Base-by-base conservation (phyloP, 23 red algal species). In the Rhodosorus marinus region DNA sequence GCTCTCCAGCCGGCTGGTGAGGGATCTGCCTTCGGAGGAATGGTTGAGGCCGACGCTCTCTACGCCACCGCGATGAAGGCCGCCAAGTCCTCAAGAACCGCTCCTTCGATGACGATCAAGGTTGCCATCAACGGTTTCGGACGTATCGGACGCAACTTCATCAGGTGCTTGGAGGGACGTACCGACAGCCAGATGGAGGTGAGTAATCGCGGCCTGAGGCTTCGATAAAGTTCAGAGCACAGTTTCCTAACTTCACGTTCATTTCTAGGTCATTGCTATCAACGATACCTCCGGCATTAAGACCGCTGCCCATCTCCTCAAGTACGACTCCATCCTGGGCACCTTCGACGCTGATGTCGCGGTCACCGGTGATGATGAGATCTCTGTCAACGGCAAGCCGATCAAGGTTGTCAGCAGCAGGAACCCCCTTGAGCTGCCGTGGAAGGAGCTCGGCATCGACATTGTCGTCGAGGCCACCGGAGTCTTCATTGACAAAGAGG, bases 271-370 rank as follows among this genome's bases (percentile, higher is more conserved):
- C 6, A 80, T 98, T 30, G 63, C 36, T 53, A 80, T 98, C 43
- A 98, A 98, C 48, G 90, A 98, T 22, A 98, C 78, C 24, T 72
- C 90, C 32, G 90, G 90, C 24, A 66, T 81, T 31, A 85, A 84
- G 59, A 98, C 90, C 7, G 90, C 90, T 11, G 74, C 64, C 50
- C 90, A 98, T 34, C 67, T 98, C 43, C 64, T 98, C n/a, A 85
- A 98, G 67, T 98, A 85, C 59, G 90, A 98, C 64, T 80, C 90
- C 4, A 74, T 98, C 51, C 66, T 85, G 36, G 90, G 90, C 15
- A 78, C 72, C 8, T 82, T 82, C 25, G 61, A 72, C 20, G 59
- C 62, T 23, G 73, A 79, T 45, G 90, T 85, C 35, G 60, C 52
- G 22, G 79, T 31, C 7, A 7, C 59, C 0, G 77, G 72, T 24